A percentile compares a stretch with the other conserved stretches of the same genome.
Evolutionary conservation across 495 filamentous ascomycete species (phyloP).

Genomic region (Daldinia decipiens): DNA sequence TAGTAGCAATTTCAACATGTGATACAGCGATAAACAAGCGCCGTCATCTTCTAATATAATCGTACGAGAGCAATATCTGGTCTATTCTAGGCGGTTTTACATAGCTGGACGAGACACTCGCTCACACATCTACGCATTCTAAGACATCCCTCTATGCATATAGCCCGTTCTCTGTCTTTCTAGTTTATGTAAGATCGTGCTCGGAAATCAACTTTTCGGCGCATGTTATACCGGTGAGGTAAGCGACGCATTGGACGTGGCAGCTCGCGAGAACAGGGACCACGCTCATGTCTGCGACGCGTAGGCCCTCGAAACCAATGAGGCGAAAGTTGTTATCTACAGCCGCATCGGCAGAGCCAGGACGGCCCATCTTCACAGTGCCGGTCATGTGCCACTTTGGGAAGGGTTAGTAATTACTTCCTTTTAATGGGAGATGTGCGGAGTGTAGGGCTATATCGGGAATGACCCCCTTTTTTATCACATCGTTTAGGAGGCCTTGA

Average conservation of each 20-base stretch:
- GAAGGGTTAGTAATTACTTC: not conserved
- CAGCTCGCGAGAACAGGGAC: conserved; percentile 63
- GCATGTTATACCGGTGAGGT: conserved; percentile 52
- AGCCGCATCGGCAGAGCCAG: conserved; percentile 57
- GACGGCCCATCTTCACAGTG: conserved; percentile 69
- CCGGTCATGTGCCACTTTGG: conserved; percentile 67
- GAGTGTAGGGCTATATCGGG: not conserved
- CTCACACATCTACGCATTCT: not conserved
- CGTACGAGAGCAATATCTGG: no score
- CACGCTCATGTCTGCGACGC: conserved; percentile 73
- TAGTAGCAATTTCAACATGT: not conserved
- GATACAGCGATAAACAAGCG: not conserved
- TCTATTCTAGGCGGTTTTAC: no score
- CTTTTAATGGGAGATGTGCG: not conserved
- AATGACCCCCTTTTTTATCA: not conserved
- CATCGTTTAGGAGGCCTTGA: not conserved
- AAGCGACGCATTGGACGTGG: conserved; percentile 52
- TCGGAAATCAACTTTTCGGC: conserved; percentile 58
- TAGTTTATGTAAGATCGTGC: conserved; percentile 47
- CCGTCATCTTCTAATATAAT: no score
- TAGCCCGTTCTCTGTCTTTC: no score
- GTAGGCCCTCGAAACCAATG: conserved; percentile 63
- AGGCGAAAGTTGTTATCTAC: conserved; percentile 68
- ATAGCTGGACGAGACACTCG: no score
- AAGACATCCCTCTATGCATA: not conserved